These are phyloP conservation scores for Russula virescens DNA, from an alignment of 768 basidiomycete genomes.

Conservation along the genomic window DNA sequence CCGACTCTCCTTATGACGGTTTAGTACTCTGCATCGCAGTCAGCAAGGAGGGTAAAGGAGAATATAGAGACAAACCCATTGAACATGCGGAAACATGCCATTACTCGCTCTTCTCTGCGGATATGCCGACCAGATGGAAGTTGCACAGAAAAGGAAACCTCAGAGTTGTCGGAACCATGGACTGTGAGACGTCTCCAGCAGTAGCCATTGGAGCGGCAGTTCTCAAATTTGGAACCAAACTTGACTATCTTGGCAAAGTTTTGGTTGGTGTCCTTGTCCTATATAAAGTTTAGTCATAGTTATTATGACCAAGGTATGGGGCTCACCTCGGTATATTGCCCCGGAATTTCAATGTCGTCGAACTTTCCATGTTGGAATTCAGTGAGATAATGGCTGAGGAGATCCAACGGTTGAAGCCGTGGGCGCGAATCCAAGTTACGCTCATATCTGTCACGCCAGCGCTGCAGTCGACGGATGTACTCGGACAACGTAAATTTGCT, in stretches of 20 bases:
- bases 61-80: constrained; percentile 53
- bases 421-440: constrained; percentile 75
- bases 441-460: constrained; percentile 92
- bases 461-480: constrained; percentile 84
- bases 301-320: neutral
- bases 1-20: constrained; percentile 85
- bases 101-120: constrained; percentile 87
- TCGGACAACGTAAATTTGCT: constrained; percentile 77
- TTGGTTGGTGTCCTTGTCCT: constrained; percentile 95
- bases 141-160: constrained; percentile 86
- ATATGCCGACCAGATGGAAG: constrained; percentile 78
- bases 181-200: constrained; percentile 90
- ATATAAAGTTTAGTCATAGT: constrained; percentile 11
- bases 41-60: neutral
- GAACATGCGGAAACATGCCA: constrained; percentile 90
- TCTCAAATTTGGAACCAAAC: constrained; percentile 86
- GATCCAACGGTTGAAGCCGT: constrained; percentile 76
- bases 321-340: constrained; percentile 91
- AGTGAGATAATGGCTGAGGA: constrained; percentile 85
- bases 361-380: constrained; percentile 98
- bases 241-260: constrained; percentile 87
- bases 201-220: constrained; percentile 77
- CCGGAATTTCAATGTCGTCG: constrained; percentile 97
- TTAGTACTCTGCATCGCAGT: constrained; percentile 55
- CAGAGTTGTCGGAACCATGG: constrained; percentile 86